A percentile compares a stretch with the other conserved stretches of the same genome.
phyloP scores from a whole-genome alignment of 805 yeast genomes.

The Saccharomycopsis malanga region DNA sequence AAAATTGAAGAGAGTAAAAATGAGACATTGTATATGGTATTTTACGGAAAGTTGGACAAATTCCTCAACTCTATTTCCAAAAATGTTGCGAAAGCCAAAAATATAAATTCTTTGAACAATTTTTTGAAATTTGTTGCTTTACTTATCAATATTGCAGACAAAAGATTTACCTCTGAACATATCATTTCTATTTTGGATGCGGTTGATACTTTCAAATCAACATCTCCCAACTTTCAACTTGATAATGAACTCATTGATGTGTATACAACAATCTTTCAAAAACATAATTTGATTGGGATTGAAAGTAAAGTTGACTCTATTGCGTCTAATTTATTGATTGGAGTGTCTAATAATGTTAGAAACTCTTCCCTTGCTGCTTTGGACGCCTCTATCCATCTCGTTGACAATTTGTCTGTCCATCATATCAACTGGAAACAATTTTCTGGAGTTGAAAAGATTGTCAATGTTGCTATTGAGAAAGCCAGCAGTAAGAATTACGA shows the following conservation, averaged over 20 bases:
- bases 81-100: constrained; percentile 5
- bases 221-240: constrained; percentile 4
- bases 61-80: neutral
- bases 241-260: constrained; percentile 14
- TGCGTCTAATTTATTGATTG: constrained; percentile 7
- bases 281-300: constrained; percentile 16
- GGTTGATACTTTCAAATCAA: constrained; percentile 3
- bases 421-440: constrained; percentile 1
- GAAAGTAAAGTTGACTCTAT: constrained; percentile 3
- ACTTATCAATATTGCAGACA: constrained; percentile 1
- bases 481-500: constrained; percentile 12
- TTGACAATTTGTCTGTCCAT: constrained; percentile 8
- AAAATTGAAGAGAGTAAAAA: neutral
- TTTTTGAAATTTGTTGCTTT: constrained; percentile 7
- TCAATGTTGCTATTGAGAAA: constrained; percentile 6
- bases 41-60: neutral
- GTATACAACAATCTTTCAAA: constrained; percentile 9
- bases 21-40: neutral
- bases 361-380: constrained; percentile 4
- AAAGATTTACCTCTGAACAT: constrained; percentile 10
- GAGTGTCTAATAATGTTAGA: constrained; percentile 7
- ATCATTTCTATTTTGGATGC: constrained; percentile 4
- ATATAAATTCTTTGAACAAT: constrained; percentile 5
- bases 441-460: constrained; percentile 1
- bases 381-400: constrained; percentile 1